Percentiles rank a stretch among this genome's conserved stretches.
These are phyloP conservation scores for Pythium dissotocum DNA, from an alignment of 352 stramenopile species.

Conservation along the genomic window DNA sequence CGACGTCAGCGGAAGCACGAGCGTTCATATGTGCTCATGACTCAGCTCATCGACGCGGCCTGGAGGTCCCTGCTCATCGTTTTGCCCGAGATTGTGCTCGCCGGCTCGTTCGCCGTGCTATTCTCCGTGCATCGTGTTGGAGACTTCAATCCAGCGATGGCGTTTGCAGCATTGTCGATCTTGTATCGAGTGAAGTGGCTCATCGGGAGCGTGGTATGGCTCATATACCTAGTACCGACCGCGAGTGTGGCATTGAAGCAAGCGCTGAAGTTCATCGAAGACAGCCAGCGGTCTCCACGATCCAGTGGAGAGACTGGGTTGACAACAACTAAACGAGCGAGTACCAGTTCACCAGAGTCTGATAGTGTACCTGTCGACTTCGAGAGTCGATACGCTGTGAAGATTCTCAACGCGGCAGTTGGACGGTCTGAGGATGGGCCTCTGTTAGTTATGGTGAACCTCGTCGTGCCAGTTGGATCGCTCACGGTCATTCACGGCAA, in stretches of 20 bases:
- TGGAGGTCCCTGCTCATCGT: slow-evolving; percentile 6
- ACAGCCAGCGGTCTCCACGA: neutral
- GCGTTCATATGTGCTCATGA: neutral
- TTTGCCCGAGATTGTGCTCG: slow-evolving; percentile 7
- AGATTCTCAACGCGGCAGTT: slow-evolving; percentile 3
- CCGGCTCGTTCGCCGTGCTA: slow-evolving; percentile 3
- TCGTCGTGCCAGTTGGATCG: slow-evolving; percentile 13
- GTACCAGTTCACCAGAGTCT: neutral
- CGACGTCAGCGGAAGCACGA: slow-evolving; percentile 1
- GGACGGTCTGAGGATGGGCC: slow-evolving; percentile 4
- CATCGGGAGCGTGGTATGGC: neutral
- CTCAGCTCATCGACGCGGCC: neutral
- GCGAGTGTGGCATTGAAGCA: slow-evolving; percentile 8
- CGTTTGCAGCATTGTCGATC: slow-evolving; percentile 15
- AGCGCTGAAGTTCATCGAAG: slow-evolving; percentile 7
- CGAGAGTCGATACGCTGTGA: neutral
- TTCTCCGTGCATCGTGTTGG: neutral
- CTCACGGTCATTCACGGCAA: slow-evolving; percentile 36
- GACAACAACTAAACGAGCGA: neutral
- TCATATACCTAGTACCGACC: neutral
- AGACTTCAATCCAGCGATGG: slow-evolving; percentile 12
- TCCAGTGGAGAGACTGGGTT: neutral
- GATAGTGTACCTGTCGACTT: too few relatives aligned
- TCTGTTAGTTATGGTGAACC: slow-evolving; percentile 10
- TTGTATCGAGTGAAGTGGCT: neutral